Percentiles rank a stretch among this genome's conserved stretches.
Conservation (phyloP, 1,284 basidiomycete species). For the Fomitopsis betulina region DNA sequence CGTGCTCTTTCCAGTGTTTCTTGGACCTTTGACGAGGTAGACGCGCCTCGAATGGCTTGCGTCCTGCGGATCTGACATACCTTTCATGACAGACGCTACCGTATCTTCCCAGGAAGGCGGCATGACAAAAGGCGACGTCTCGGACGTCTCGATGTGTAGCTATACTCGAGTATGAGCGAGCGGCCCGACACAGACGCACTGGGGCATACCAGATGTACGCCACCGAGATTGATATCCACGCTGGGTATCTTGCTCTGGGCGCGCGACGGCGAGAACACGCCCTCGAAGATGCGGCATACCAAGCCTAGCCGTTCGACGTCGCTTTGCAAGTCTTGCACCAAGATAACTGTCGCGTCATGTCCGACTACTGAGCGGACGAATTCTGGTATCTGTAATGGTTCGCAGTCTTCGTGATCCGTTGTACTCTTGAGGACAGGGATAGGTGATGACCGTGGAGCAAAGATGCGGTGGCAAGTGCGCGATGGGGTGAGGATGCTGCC, state of each 20-base stretch:
- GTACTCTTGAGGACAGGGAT: slow-evolving; percentile 48
- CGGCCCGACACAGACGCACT: not conserved
- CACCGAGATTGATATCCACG: slow-evolving; percentile 39
- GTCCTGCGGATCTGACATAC: not conserved
- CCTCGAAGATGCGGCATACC: slow-evolving; percentile 58
- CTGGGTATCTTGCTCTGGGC: slow-evolving; percentile 24
- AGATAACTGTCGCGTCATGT: slow-evolving; percentile 35
- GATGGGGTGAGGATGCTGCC: slow-evolving; percentile 46
- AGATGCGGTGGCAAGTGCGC: slow-evolving; percentile 40
- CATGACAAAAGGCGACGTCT: slow-evolving; percentile 44
- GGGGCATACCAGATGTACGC: slow-evolving; percentile 51
- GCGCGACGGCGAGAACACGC: slow-evolving; percentile 46
- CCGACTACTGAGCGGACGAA: slow-evolving; percentile 9
- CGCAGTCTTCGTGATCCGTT: not conserved
- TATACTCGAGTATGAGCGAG: slow-evolving; percentile 32
- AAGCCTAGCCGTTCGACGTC: slow-evolving; percentile 61
- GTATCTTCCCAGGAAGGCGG: slow-evolving; percentile 57
- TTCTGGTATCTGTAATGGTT: slow-evolving; percentile 2
- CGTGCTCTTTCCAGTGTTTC: slow-evolving; percentile 88
- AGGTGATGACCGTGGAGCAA: slow-evolving; percentile 64
- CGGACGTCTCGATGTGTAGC: slow-evolving; percentile 27
- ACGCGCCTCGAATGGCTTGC: slow-evolving; percentile 18
- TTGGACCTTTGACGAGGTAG: slow-evolving; percentile 77
- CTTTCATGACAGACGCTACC: slow-evolving; percentile 22
- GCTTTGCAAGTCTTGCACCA: slow-evolving; percentile 48